Base-by-base conservation (phyloP, 2,329 filamentous ascomycete species). In the Neopestalotiopsis sp. region DNA sequence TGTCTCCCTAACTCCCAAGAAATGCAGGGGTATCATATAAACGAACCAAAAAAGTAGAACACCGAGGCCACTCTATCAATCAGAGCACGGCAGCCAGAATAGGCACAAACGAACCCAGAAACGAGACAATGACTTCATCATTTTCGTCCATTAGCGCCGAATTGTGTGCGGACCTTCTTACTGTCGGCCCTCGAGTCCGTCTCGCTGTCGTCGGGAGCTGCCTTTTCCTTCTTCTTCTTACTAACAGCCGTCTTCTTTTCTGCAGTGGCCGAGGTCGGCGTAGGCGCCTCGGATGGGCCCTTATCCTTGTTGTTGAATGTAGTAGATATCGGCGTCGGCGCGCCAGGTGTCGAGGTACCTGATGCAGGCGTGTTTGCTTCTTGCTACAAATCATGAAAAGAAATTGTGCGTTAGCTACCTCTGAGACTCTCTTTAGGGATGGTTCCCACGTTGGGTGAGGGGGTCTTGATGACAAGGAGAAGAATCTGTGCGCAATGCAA, bases 101-200 rank as follows among this genome's bases (percentile, higher is more conserved):
- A 24, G 9, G 34, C 61, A 64, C 34, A 34, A 38, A 10, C 10
- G 34, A 38, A 28, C n/a, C 34, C 13, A n/a, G 38, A 5, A 30
- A 42, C 59, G n/a, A 24, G 34, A 38, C 6, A 38, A 38, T 38
- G 34, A 38, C 34, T 38, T 38, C 61, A 28, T 61, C 75, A 86
- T 75, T 87, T 89, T 67, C 87, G 82, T 38, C 82, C 65, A 38
- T 67, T 81, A 0, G 86, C 85, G 17, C 87, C 87, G 76, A 90
- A 89, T 73, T 87, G 87, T 2, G 87, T 89, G 71, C 88, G 81
- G 67, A 88, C 86, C 78, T 89, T 85, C 75, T 86, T 90, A 57
- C 81, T 77, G 68, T 86, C 85, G 7, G 61, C 61, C 63, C 79
- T 79, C 17, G 82, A 81, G 68, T 91, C 88, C 28, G 84, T 87